Evolutionary conservation across 2,329 filamentous ascomycete genomes (phyloP).

Genomic region (Intubia oerlemansii): DNA sequence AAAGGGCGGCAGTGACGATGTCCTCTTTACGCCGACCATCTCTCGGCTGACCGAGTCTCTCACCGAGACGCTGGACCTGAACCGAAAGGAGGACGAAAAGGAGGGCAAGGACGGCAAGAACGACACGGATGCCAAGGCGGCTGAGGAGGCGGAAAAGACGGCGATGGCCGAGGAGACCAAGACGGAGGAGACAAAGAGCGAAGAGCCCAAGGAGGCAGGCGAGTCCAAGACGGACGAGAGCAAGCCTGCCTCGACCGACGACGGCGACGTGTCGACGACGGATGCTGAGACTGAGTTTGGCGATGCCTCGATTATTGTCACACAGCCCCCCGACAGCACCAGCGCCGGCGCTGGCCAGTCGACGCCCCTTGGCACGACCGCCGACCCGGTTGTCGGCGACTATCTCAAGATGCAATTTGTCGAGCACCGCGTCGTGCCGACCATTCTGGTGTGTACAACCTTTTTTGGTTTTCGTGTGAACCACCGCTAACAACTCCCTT

Average conservation of each 20-base stretch:
- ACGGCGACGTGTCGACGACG: conserved; percentile 3
- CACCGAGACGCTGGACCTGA: neutral
- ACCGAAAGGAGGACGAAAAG: no score
- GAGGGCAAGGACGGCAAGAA: no score
- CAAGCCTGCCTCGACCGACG: no score
- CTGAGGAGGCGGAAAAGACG: no score
- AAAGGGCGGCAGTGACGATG: conserved; percentile 11
- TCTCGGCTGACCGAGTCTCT: conserved; percentile 7
- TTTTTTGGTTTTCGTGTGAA: neutral
- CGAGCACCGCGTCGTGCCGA: conserved; percentile 81
- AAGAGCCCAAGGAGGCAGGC: neutral
- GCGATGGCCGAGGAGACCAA: no score
- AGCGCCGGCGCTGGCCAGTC: no score
- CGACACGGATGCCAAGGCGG: no score
- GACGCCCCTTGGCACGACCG: neutral
- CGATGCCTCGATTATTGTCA: conserved; percentile 12
- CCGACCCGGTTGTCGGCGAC: conserved; percentile 71
- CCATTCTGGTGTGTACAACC: conserved; percentile 53
- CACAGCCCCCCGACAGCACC: conserved; percentile 8
- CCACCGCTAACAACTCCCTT: neutral
- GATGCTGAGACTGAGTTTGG: conserved; percentile 7
- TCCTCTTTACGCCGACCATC: conserved; percentile 10
- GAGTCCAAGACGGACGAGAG: neutral
- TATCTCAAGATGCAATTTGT: conserved; percentile 93
- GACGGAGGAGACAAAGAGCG: neutral